These are phyloP conservation scores for Cystobasidiaceae sp. DNA, from an alignment of 1,284 basidiomycete species.

Conservation along the genomic window DNA sequence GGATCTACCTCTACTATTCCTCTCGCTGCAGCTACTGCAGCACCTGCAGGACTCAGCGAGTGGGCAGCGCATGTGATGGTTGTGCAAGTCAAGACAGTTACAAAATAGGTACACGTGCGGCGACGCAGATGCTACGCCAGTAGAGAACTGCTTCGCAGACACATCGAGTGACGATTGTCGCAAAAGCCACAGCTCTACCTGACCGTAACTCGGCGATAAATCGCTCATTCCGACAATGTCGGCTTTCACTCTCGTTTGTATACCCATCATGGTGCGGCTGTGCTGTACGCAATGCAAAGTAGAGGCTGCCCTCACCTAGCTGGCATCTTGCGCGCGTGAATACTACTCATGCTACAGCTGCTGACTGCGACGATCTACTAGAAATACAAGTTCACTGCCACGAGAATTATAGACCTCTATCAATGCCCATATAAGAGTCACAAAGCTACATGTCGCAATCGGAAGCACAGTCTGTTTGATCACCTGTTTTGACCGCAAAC, in stretches of 20 bases:
- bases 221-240: no score
- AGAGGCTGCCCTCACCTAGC: no score
- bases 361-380: neutral
- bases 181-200: no score
- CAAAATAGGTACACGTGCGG: neutral
- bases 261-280: no score
- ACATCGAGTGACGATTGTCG: no score
- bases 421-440: conserved; percentile 23
- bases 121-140: neutral
- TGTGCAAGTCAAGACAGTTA: neutral
- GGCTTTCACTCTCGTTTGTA: no score
- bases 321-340: neutral
- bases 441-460: conserved; percentile 25
- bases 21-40: neutral
- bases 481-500: conserved; percentile 23
- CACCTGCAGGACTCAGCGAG: neutral
- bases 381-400: conserved; percentile 7
- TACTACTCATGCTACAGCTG: no score
- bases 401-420: conserved; percentile 16
- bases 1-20: neutral
- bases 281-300: no score
- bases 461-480: conserved; percentile 27
- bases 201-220: no score
- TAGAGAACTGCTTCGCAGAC: no score
- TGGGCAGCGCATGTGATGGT: conserved; percentile 11